phyloP scores from a whole-genome alignment of 1,284 basidiomycete species.

The Trichosporon faecale region DNA sequence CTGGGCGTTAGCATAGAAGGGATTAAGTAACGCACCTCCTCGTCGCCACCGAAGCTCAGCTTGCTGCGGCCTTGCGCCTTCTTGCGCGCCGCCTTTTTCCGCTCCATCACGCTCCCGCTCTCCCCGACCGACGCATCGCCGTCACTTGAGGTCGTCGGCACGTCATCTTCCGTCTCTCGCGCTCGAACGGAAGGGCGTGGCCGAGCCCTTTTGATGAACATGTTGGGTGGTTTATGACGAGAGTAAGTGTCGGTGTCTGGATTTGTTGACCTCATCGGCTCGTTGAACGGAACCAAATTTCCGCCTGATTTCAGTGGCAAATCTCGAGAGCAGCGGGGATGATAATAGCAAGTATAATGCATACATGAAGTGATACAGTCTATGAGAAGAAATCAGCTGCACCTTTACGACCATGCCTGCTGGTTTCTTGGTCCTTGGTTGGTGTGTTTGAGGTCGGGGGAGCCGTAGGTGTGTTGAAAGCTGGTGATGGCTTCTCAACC shows the following conservation, averaged over 20 bases:
- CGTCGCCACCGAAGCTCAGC: slow-evolving; percentile 83
- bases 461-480: not conserved
- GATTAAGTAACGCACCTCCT: slow-evolving; percentile 27
- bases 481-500: slow-evolving; percentile 53
- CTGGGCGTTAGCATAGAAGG: slow-evolving; percentile 10
- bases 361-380: slow-evolving; percentile 1
- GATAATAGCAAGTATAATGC: not conserved
- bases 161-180: slow-evolving; percentile 35
- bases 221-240: slow-evolving; percentile 20
- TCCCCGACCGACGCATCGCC: slow-evolving; percentile 19
- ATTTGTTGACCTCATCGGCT: not conserved
- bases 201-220: slow-evolving; percentile 50
- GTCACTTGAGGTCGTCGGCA: slow-evolving; percentile 28
- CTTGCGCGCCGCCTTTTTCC: slow-evolving; percentile 45
- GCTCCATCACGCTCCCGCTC: slow-evolving; percentile 41
- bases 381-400: slow-evolving; percentile 48
- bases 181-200: slow-evolving; percentile 41
- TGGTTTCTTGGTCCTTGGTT: not conserved
- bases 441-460: not conserved
- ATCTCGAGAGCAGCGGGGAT: not conserved
- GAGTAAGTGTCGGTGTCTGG: not conserved
- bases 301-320: not conserved
- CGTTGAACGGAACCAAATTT: not conserved
- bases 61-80: slow-evolving; percentile 39
- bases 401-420: slow-evolving; percentile 32